Base-by-base conservation (phyloP, 2,329 filamentous ascomycete genomes). In the Nemania serpens region DNA sequence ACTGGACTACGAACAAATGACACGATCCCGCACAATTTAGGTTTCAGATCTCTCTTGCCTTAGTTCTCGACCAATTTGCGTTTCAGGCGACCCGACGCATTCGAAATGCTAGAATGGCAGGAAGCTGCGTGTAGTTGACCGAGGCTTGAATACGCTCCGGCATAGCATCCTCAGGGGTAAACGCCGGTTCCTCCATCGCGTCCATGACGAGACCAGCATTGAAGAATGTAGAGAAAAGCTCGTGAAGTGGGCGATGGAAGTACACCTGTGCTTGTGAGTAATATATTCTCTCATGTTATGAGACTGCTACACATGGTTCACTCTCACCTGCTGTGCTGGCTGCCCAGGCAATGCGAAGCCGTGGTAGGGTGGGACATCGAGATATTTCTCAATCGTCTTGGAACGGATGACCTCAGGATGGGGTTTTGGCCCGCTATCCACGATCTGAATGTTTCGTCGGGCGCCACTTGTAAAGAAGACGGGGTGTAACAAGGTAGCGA, bases 201-300 rank as follows among this genome's bases (percentile, higher is more conserved):
- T 61, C 59, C 59, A 61, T 61, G 15, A 55, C 59, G 22, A 61
- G 55, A 11, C 59, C 59, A 18, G 45, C 13, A 43, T 39, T 51
- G 49, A 61, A 61, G 25, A 61, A 61, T 3, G 50, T 34, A n/a
- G 59, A 49, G 49, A 61, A 61, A 10, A 61, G 50, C 49, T 61
- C 59, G 3, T 61, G 49, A 2, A 61, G 1, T 15, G 59, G 55
- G 2, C 59, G 59, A 18, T 61, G 59, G 17, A 45, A 61, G 45
- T 58, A 58, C 2, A 20, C 5, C 58, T 61, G 12, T 7, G 5
- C 7, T 12, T 17, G 15, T 54, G 20, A 36, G 45, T 7, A 6
- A 22, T 10, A 5, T 6, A 9, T 41, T 22, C 41, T 1, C 29
- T 33, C 22, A 42, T 17, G 7, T 22, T 7, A 29, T 29, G 25